These are phyloP conservation scores for Colletotrichum lini DNA, from an alignment of 2,329 filamentous ascomycete species.

Conservation along the genomic window DNA sequence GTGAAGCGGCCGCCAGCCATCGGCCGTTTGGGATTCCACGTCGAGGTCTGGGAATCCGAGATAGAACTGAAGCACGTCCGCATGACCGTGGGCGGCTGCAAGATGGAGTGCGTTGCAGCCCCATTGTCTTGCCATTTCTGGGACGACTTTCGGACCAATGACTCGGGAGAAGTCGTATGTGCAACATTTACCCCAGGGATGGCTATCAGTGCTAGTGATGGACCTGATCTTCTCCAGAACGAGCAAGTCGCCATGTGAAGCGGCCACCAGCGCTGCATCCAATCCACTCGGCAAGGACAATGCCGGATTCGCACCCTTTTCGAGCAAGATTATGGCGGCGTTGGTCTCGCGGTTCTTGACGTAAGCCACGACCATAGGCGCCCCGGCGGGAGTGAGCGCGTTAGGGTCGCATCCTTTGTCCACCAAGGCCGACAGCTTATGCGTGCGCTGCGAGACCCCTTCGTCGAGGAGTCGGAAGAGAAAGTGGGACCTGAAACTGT, in stretches of 20 bases:
- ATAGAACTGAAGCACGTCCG: background rate
- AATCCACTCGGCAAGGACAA: background rate
- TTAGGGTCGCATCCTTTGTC: conserved; percentile 10
- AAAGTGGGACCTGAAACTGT: background rate
- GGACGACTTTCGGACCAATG: background rate
- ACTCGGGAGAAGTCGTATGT: background rate
- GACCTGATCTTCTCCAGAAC: conserved; percentile 4
- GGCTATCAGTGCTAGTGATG: no score
- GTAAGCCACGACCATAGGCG: conserved; percentile 11
- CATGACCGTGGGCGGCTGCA: conserved; percentile 2
- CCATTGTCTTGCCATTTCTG: background rate
- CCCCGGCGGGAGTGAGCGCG: background rate
- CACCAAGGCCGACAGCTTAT: conserved; percentile 7
- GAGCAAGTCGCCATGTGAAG: background rate
- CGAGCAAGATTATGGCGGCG: background rate
- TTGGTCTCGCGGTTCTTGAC: background rate
- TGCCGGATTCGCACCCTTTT: conserved; percentile 14
- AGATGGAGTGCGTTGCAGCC: conserved; percentile 24
- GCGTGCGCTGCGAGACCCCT: background rate
- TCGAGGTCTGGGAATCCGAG: conserved; percentile 1
- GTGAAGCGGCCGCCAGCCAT: conserved; percentile 26
- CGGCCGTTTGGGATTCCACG: background rate
- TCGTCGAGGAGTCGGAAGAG: conserved; percentile 6
- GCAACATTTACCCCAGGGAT: conserved; percentile 9
- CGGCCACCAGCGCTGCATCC: conserved; percentile 19